These are phyloP conservation scores for Gardenia jasminoides DNA, from an alignment of 257 asterid genomes.

Conservation along the genomic window DNA sequence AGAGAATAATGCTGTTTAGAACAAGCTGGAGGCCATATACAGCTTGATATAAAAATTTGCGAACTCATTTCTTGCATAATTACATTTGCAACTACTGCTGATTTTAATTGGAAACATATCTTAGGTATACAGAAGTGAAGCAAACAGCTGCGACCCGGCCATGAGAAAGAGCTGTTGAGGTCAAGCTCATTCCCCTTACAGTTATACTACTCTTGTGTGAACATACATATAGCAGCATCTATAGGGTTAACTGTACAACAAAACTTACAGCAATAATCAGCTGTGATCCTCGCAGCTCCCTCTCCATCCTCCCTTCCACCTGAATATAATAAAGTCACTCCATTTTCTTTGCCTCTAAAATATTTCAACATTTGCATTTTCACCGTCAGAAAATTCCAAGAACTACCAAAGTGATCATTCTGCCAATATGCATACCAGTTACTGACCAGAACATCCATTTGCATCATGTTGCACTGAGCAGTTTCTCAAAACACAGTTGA, in stretches of 20 bases:
- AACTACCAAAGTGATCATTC: constrained; percentile 2
- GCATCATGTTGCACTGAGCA: neutral
- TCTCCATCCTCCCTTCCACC: no score
- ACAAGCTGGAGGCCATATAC: no score
- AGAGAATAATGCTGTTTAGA: neutral
- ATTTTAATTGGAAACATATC: neutral
- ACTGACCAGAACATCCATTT: neutral
- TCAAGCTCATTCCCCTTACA: neutral
- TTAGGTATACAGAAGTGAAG: neutral
- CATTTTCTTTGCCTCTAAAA: constrained; percentile 17
- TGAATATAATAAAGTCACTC: no score
- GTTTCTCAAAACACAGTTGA: constrained; percentile 1
- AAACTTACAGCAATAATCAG: constrained; percentile 17
- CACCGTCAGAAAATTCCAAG: constrained; percentile 14
- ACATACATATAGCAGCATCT: constrained; percentile 16
- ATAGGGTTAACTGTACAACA: constrained; percentile 40
- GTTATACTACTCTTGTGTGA: neutral
- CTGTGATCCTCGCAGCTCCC: constrained; percentile 14
- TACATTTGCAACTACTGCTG: neutral
- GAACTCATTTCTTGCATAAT: neutral
- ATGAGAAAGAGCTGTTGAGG: neutral
- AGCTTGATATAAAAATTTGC: neutral
- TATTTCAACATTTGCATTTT: constrained; percentile 19
- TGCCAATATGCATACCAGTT: constrained; percentile 20
- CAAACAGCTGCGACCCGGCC: constrained; percentile 4